Conservation (phyloP, 2,329 filamentous ascomycete genomes). For the Fusarium foetens region DNA sequence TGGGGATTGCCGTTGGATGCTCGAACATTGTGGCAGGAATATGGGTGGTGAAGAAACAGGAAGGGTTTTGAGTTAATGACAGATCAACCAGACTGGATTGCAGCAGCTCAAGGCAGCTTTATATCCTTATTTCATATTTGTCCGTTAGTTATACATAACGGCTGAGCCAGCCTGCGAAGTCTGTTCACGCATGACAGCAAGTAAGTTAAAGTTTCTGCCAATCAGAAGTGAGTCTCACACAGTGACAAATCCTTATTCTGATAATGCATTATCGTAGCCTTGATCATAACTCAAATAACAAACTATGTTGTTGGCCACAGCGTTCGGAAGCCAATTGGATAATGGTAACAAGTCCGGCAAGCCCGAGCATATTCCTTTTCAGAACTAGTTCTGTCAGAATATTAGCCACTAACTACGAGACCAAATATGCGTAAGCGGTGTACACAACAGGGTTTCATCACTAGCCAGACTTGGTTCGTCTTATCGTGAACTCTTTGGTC, state of each 20-base stretch:
- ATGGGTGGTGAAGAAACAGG: neutral
- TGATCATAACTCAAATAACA: neutral
- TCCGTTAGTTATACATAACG: too few relatives aligned
- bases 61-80: rapidly evolving
- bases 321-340: neutral
- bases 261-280: neutral
- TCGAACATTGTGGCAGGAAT: neutral
- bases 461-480: neutral
- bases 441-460: neutral
- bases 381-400: neutral
- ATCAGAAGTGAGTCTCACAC: rapidly evolving
- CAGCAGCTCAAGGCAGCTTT: neutral
- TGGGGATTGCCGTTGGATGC: constrained; percentile 1
- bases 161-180: rapidly evolving
- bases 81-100: rapidly evolving
- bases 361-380: neutral
- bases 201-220: neutral
- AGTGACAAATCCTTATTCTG: neutral
- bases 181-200: too few relatives aligned
- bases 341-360: neutral
- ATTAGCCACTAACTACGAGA: neutral
- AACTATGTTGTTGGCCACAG: rapidly evolving
- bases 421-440: neutral
- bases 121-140: neutral
- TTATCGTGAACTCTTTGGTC: neutral